Conservation (phyloP, 352 stramenopile species). For the Phytophthora syringae region DNA sequence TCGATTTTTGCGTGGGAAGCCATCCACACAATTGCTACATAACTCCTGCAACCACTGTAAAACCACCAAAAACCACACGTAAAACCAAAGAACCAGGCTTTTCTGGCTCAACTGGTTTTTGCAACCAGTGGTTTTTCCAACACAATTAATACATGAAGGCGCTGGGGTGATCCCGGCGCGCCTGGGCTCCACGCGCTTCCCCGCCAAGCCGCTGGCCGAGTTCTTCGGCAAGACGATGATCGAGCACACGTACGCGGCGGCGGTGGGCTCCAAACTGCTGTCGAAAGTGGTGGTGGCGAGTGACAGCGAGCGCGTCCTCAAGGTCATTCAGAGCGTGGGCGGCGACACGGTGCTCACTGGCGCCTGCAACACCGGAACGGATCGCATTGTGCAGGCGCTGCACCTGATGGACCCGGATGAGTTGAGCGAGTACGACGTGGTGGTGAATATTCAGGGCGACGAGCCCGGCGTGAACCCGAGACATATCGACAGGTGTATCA, state of each 20-base stretch:
- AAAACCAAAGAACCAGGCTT: no score
- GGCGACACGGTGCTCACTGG: slow-evolving; percentile 67
- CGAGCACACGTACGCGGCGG: slow-evolving; percentile 81
- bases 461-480: slow-evolving; percentile 80
- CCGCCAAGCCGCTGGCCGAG: slow-evolving; percentile 75
- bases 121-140: no score
- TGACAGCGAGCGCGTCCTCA: slow-evolving; percentile 66
- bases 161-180: slow-evolving; percentile 83
- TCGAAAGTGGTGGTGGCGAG: slow-evolving; percentile 82
- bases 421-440: slow-evolving; percentile 66
- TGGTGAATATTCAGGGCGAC: slow-evolving; percentile 89
- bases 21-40: no score
- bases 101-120: no score
- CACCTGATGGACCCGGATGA: slow-evolving; percentile 44
- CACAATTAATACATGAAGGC: slow-evolving; percentile 52
- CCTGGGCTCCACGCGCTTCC: slow-evolving; percentile 78
- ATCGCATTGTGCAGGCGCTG: slow-evolving; percentile 77
- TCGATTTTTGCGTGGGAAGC: no score
- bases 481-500: slow-evolving; percentile 78
- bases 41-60: no score
- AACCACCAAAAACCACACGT: no score
- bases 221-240: slow-evolving; percentile 88
- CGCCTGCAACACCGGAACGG: slow-evolving; percentile 73
- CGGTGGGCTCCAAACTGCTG: slow-evolving; percentile 51
- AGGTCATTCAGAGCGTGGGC: slow-evolving; percentile 52